A percentile compares a stretch with the other conserved stretches of the same genome.
These are phyloP conservation scores for Naganishia onofrii DNA, from an alignment of 768 basidiomycete species.

Conservation along the genomic window DNA sequence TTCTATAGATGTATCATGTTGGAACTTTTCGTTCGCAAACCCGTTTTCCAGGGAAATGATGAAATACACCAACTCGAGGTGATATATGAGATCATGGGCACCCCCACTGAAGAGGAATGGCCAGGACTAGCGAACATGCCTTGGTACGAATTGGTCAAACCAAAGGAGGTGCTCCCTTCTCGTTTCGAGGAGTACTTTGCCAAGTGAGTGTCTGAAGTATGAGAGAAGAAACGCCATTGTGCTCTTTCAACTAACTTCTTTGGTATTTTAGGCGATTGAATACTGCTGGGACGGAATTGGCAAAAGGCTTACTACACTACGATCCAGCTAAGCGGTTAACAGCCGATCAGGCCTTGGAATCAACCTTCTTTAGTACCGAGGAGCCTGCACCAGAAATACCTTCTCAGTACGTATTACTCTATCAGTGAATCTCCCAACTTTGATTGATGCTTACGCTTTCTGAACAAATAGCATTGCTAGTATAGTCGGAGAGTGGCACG, in stretches of 20 bases:
- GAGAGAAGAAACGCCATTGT: constrained; percentile 59
- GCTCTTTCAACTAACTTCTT: not conserved
- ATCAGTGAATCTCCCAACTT: not conserved
- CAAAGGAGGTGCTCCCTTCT: constrained; percentile 69
- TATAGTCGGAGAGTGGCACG: constrained; percentile 95
- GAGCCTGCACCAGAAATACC: constrained; percentile 71
- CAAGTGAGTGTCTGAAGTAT: constrained; percentile 64
- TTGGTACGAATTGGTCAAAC: constrained; percentile 98
- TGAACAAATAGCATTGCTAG: constrained; percentile 66
- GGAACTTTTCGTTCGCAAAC: constrained; percentile 90
- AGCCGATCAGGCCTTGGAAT: constrained; percentile 58
- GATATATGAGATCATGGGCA: constrained; percentile 85
- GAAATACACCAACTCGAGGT: constrained; percentile 96
- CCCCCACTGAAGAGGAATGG: constrained; percentile 78
- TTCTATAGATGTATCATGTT: constrained; percentile 88
- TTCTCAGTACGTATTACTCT: constrained; percentile 63
- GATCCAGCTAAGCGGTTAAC: constrained; percentile 74
- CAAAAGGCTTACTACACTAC: constrained; percentile 73
- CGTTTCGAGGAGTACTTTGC: constrained; percentile 80
- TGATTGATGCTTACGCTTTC: not conserved
- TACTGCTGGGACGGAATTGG: constrained; percentile 61
- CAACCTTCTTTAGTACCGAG: constrained; percentile 81
- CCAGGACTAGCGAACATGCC: constrained; percentile 75
- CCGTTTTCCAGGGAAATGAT: constrained; percentile 96
- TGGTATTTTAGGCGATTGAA: constrained; percentile 1